Conservation (phyloP, 2,329 filamentous ascomycete species). For the Berkeleyomyces rouxiae region DNA sequence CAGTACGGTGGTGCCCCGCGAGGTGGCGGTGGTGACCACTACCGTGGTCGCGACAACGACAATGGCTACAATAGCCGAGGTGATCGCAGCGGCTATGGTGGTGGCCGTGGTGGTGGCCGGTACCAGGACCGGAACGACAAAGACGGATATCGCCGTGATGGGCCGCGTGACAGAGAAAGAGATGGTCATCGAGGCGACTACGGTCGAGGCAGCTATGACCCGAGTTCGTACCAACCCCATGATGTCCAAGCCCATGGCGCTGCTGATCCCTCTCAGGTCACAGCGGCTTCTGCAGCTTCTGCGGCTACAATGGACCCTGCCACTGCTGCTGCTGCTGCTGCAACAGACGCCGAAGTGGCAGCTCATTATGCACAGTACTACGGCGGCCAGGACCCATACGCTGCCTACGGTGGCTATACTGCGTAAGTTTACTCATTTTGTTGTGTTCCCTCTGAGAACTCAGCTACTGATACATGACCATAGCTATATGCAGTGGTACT, state of each 20-base stretch:
- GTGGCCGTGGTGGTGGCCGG: conserved; percentile 13
- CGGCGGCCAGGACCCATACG: conserved; percentile 62
- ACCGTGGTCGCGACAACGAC: conserved; percentile 17
- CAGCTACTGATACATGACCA: conserved; percentile 16
- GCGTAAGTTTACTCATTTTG: conserved; percentile 32
- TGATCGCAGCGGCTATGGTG: conserved; percentile 18
- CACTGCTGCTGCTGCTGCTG: conserved; percentile 2
- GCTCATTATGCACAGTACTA: conserved; percentile 79
- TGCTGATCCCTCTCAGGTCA: conserved; percentile 14
- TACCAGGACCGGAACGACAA: conserved; percentile 15
- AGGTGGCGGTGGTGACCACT: conserved; percentile 21
- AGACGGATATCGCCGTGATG: conserved; percentile 9
- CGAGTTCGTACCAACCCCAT: conserved; percentile 15
- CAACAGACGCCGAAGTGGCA: conserved; percentile 42
- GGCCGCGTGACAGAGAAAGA: conserved; percentile 18
- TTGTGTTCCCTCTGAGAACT: background rate
- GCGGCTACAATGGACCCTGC: conserved; percentile 12
- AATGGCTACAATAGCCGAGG: conserved; percentile 1
- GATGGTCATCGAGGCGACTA: conserved; percentile 17
- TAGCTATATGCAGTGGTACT: conserved; percentile 52
- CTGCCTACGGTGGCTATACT: conserved; percentile 76
- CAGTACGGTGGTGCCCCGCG: conserved; percentile 23
- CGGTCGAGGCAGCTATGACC: conserved; percentile 18
- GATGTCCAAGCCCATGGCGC: background rate
- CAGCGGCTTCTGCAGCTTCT: conserved; percentile 18